Percentiles rank a stretch among this genome's conserved stretches.
Conservation (phyloP, 352 stramenopile species). For the Globisporangium lucens region DNA sequence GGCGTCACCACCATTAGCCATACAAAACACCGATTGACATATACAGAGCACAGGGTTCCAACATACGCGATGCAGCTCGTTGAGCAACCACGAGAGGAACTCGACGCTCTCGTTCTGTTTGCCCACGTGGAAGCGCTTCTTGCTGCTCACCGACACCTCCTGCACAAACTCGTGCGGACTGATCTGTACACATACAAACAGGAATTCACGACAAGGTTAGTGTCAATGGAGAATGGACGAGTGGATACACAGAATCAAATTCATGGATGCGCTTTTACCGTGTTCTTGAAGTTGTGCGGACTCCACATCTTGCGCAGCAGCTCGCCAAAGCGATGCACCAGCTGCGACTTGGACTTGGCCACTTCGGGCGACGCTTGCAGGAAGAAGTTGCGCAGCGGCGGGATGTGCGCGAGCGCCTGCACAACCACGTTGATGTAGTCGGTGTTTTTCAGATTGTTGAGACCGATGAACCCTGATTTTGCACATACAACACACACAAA, state of each 20-base stretch:
- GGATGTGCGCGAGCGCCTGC: slow-evolving; percentile 95
- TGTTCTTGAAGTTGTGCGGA: slow-evolving; percentile 97
- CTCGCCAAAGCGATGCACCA: slow-evolving; percentile 93
- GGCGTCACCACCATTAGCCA: background rate
- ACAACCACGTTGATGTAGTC: slow-evolving; percentile 98
- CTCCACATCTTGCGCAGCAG: slow-evolving; percentile 98
- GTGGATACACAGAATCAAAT: background rate
- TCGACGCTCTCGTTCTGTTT: slow-evolving; percentile 94
- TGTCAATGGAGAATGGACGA: background rate
- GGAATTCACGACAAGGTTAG: background rate
- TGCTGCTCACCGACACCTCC: slow-evolving; percentile 92
- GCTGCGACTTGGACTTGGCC: slow-evolving; percentile 63
- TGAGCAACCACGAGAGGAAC: slow-evolving; percentile 96
- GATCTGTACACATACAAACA: slow-evolving; percentile 41
- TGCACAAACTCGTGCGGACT: slow-evolving; percentile 97
- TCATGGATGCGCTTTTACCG: slow-evolving; percentile 41
- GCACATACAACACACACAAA: background rate
- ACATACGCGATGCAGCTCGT: slow-evolving; percentile 89
- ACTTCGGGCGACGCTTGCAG: slow-evolving; percentile 51
- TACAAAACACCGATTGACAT: background rate
- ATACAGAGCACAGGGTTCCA: background rate
- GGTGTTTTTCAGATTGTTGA: slow-evolving; percentile 98
- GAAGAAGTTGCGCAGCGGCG: slow-evolving; percentile 96
- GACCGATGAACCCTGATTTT: slow-evolving; percentile 90
- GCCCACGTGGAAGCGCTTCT: slow-evolving; percentile 96